Conservation (phyloP, 192 early-diverging fungal genomes). For the Physocladia obscura region DNA sequence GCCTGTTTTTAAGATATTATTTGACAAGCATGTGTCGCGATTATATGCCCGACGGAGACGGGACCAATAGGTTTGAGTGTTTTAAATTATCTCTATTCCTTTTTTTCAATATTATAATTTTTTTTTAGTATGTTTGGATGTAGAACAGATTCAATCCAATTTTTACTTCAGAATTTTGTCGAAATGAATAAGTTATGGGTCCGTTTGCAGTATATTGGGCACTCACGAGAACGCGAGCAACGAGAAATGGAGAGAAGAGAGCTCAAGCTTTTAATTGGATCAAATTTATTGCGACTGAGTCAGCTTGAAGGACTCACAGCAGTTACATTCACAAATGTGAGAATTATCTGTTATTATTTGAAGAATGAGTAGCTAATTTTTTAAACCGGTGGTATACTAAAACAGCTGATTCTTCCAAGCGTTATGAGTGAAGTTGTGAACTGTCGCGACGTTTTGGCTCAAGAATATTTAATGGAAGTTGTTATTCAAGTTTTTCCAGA, state of each 20-base stretch:
- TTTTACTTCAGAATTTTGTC: constrained; percentile 95
- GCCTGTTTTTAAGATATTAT: constrained; percentile 95
- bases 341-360: neutral
- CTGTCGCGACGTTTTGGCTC: constrained; percentile 96
- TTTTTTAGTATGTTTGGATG: constrained; percentile 73
- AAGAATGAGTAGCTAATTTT: neutral
- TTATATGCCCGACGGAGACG: constrained; percentile 77
- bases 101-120: neutral
- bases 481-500: constrained; percentile 98
- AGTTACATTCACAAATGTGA: constrained; percentile 73
- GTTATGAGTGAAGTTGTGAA: constrained; percentile 95
- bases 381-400: neutral
- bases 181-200: constrained; percentile 99
- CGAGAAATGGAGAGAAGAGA: constrained; percentile 95
- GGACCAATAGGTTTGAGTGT: constrained; percentile 42
- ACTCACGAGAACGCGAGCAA: constrained; percentile 89
- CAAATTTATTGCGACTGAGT: constrained; percentile 90
- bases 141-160: constrained; percentile 89
- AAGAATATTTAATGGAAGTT: constrained; percentile 99
- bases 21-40: constrained; percentile 93
- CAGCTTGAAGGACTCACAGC: constrained; percentile 88
- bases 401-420: constrained; percentile 79
- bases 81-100: neutral
- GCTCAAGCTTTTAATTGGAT: constrained; percentile 91
- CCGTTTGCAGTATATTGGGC: constrained; percentile 94